Percentiles rank a stretch among this genome's conserved stretches.
These are phyloP conservation scores for Gastrodia elata DNA, from an alignment of 106 monocot genomes.

Conservation along the genomic window DNA sequence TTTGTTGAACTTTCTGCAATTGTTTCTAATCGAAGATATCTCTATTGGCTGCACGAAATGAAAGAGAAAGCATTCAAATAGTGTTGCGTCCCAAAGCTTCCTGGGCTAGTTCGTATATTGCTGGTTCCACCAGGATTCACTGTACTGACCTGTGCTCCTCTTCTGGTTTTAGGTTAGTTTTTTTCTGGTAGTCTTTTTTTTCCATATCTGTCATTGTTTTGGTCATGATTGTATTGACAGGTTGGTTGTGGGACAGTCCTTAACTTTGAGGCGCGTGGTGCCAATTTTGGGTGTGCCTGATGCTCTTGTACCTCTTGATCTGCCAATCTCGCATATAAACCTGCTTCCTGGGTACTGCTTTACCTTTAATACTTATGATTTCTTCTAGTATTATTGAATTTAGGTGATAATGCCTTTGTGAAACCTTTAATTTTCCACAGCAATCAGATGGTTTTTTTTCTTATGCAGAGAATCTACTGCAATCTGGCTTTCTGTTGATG, in stretches of 20 bases:
- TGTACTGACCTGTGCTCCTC: conserved; percentile 81
- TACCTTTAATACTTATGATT: conserved; percentile 13
- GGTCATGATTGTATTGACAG: conserved; percentile 27
- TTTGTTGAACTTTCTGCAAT: not conserved
- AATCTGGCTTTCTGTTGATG: conserved; percentile 79
- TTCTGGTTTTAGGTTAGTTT: conserved; percentile 78
- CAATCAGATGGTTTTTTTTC: not conserved
- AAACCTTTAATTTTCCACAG: not conserved
- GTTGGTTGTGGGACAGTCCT: conserved; percentile 55
- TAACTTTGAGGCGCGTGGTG: conserved; percentile 70
- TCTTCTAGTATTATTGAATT: not conserved
- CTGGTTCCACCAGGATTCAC: conserved; percentile 72
- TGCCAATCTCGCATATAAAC: conserved; percentile 63
- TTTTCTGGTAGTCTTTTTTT: not conserved
- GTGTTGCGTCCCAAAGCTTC: conserved; percentile 87
- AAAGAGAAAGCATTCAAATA: conserved; percentile 94
- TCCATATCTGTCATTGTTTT: conserved; percentile 1
- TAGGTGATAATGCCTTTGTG: not conserved
- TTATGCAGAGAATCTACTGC: conserved; percentile 70
- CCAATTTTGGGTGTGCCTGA: conserved; percentile 97
- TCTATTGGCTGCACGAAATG: conserved; percentile 95
- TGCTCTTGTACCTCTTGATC: conserved; percentile 98
- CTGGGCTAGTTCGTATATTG: conserved; percentile 53
- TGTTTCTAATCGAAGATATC: conserved; percentile 40
- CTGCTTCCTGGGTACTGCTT: conserved; percentile 77